These are phyloP conservation scores for Russula brevipes DNA, from an alignment of 768 basidiomycete species.

Conservation along the genomic window DNA sequence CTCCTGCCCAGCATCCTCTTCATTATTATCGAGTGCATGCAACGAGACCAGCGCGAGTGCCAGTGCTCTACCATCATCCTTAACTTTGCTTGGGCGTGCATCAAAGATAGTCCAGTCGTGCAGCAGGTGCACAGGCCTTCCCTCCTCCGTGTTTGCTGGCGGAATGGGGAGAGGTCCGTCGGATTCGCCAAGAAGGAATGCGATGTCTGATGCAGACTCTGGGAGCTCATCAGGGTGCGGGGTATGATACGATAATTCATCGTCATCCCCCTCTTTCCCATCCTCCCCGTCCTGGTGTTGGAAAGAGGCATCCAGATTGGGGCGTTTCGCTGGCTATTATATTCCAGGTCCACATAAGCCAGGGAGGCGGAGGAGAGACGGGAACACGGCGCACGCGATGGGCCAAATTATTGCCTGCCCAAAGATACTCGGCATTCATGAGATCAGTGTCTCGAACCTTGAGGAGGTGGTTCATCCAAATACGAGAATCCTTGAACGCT, in stretches of 20 bases:
- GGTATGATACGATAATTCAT: conserved; percentile 1
- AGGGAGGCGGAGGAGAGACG: neutral
- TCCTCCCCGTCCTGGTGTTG: neutral
- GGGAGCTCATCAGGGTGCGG: conserved; percentile 17
- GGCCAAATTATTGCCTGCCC: neutral
- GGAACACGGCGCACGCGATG: neutral
- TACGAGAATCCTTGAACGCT: no score
- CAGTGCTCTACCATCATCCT: neutral
- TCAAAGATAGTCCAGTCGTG: conserved; percentile 61
- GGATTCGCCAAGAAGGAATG: conserved; percentile 30
- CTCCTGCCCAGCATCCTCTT: conserved; percentile 31
- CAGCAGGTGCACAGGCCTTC: conserved; percentile 53
- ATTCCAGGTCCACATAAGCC: neutral
- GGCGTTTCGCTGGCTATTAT: conserved; percentile 13
- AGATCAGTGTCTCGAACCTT: no score
- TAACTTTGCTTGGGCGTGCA: conserved; percentile 28
- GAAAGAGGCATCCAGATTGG: neutral
- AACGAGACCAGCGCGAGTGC: conserved; percentile 43
- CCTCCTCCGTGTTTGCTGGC: conserved; percentile 21
- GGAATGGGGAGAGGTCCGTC: neutral
- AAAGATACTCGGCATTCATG: no score
- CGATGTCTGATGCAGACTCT: conserved; percentile 9
- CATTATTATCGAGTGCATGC: conserved; percentile 39
- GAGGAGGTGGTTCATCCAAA: no score
- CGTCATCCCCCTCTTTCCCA: neutral